Conservation (phyloP, 352 stramenopile genomes). For the Elongisporangium senticosum region DNA sequence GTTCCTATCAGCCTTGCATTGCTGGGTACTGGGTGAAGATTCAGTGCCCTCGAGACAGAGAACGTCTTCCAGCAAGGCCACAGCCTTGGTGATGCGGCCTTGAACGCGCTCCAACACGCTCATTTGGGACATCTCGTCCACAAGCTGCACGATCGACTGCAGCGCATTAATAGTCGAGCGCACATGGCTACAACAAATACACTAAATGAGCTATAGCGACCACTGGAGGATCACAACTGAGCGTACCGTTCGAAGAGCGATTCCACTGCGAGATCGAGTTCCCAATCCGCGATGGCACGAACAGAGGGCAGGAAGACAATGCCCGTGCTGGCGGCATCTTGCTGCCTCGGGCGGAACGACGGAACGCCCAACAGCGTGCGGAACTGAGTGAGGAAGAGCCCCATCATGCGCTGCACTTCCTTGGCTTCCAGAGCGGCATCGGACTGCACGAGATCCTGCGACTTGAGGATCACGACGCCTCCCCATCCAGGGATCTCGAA, state of each 20-base stretch:
- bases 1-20: conserved; percentile 19
- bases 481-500: conserved; percentile 76
- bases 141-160: conserved; percentile 65
- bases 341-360: conserved; percentile 42
- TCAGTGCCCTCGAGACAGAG: conserved; percentile 15
- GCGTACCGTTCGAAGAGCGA: conserved; percentile 38
- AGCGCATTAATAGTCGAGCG: conserved; percentile 56
- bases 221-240: not conserved
- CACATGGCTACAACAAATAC: conserved; percentile 30
- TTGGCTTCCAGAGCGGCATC: conserved; percentile 6
- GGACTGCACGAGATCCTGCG: conserved; percentile 6
- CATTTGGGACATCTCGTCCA: conserved; percentile 65
- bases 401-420: conserved; percentile 55
- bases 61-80: conserved; percentile 48
- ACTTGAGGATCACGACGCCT: conserved; percentile 53
- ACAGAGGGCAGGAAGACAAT: conserved; percentile 46
- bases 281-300: conserved; percentile 65
- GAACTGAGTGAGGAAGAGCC: conserved; percentile 60
- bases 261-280: conserved; percentile 52
- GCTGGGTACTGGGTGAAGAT: conserved; percentile 1
- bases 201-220: not conserved
- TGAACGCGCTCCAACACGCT: conserved; percentile 64
- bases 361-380: conserved; percentile 55
- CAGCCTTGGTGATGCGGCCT: conserved; percentile 38
- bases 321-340: conserved; percentile 8